phyloP scores from a whole-genome alignment of 2,329 filamentous ascomycete species.

The Neofusicoccum umdonicola region DNA sequence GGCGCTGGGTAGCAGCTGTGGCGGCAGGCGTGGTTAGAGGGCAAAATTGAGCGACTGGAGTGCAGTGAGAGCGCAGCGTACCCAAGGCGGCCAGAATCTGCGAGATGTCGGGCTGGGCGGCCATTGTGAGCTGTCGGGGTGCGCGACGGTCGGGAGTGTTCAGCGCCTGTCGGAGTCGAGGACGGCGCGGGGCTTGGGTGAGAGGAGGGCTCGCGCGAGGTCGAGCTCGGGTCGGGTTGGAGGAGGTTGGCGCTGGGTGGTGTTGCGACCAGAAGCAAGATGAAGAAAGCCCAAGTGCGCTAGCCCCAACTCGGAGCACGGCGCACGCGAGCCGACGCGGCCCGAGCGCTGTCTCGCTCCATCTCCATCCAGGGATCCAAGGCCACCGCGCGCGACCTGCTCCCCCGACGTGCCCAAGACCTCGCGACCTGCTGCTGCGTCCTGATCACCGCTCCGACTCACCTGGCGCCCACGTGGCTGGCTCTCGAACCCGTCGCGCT shows the following conservation, averaged over 20 bases:
- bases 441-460: no score
- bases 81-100: constrained; percentile 40
- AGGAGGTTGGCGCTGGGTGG: constrained; percentile 6
- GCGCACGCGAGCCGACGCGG: constrained; percentile 1
- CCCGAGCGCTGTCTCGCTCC: neutral
- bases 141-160: neutral
- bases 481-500: no score
- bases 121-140: constrained; percentile 24
- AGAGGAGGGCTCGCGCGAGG: constrained; percentile 1
- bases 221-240: constrained; percentile 2
- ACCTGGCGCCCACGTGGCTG: no score
- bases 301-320: constrained; percentile 5
- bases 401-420: no score
- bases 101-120: constrained; percentile 36
- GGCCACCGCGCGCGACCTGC: no score
- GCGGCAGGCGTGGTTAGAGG: neutral
- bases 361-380: no score
- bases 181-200: neutral
- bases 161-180: neutral
- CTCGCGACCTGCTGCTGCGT: no score
- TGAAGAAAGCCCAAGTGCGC: constrained; percentile 12
- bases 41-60: neutral
- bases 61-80: constrained; percentile 22
- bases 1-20: constrained; percentile 48
- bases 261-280: constrained; percentile 13